phyloP scores from a whole-genome alignment of 495 filamentous ascomycete species.

The Talaromyces proteolyticus region DNA sequence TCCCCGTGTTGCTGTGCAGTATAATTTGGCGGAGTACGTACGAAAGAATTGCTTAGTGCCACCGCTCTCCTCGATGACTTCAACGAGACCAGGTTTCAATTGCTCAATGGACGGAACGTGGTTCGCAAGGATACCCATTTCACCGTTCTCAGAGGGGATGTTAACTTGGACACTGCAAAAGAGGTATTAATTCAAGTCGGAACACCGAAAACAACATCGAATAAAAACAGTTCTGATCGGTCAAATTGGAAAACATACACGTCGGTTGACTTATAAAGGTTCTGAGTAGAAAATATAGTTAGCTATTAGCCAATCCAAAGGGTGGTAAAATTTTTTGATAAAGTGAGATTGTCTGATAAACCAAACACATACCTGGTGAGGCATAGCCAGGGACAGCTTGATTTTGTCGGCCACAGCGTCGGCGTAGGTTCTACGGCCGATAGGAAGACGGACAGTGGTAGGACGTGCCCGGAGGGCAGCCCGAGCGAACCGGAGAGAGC shows the following conservation, averaged over 20 bases:
- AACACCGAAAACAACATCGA: not conserved
- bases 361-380: conserved; percentile 99
- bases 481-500: conserved; percentile 83
- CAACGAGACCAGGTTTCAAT: conserved; percentile 91
- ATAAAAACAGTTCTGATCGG: not conserved
- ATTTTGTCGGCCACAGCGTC: conserved; percentile 95
- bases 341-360: conserved; percentile 10
- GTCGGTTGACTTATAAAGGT: conserved; percentile 70
- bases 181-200: conserved; percentile 3
- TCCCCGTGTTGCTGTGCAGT: conserved; percentile 1
- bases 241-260: conserved; percentile 49
- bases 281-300: conserved; percentile 32
- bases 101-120: conserved; percentile 99
- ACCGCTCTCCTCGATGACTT: conserved; percentile 88
- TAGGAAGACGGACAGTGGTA: conserved; percentile 57
- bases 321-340: conserved; percentile 5
- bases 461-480: conserved; percentile 76
- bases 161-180: conserved; percentile 93
- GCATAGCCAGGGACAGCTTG: conserved; percentile 92
- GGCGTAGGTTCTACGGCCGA: conserved; percentile 86
- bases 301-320: conserved; percentile 12
- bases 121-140: conserved; percentile 98
- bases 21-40: conserved; percentile 43
- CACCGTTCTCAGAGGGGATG: conserved; percentile 93
- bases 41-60: conserved; percentile 98